These are phyloP conservation scores for Alliaria petiolata DNA, from an alignment of 345 rosid species.

Conservation along the genomic window DNA sequence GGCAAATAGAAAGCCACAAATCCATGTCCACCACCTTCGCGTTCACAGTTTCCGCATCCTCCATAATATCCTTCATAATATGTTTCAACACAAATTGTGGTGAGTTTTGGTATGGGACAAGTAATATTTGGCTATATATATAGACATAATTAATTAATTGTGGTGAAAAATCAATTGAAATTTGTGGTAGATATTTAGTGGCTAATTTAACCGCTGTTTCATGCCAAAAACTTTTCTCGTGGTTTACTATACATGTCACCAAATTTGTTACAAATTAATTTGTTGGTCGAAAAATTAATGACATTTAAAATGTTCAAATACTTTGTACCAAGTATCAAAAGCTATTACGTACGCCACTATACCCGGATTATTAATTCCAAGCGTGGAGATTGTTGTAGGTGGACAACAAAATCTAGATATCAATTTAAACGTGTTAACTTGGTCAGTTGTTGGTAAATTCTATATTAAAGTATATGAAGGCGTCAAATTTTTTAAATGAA, in stretches of 20 bases:
- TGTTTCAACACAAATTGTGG: neutral
- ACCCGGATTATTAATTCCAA: neutral
- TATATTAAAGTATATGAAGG: neutral
- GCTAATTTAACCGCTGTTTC: neutral
- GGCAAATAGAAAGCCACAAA: neutral
- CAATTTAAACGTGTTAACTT: neutral
- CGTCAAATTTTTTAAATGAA: neutral
- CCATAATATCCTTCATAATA: neutral
- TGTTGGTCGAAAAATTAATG: no score
- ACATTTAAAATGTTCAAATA: neutral
- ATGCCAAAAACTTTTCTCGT: neutral
- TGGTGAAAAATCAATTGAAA: neutral
- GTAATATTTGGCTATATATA: neutral
- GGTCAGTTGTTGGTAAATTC: neutral
- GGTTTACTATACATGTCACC: neutral
- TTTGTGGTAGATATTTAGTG: neutral
- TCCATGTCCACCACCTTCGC: neutral
- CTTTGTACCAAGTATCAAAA: neutral
- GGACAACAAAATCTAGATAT: neutral
- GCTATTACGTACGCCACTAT: neutral
- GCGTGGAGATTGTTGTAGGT: neutral
- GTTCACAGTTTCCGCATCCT: neutral
- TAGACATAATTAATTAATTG: neutral
- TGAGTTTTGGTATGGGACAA: neutral
- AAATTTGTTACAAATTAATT: neutral